phyloP scores from a whole-genome alignment of 495 filamentous ascomycete genomes.

The Neurospora tetraspora region DNA sequence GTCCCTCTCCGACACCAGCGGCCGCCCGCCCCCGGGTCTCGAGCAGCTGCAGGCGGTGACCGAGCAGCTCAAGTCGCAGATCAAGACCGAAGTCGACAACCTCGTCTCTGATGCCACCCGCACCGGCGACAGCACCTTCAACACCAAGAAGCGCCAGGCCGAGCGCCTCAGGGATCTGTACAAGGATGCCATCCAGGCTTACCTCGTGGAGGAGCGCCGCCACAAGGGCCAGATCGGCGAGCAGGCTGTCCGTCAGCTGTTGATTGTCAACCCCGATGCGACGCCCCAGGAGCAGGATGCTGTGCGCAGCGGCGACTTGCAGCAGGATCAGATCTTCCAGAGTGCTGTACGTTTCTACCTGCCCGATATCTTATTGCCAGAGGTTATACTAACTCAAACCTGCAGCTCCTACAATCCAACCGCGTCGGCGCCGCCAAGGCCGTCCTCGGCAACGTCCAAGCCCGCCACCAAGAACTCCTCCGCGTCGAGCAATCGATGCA shows the following conservation, averaged over 20 bases:
- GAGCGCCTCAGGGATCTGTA: constrained; percentile 55
- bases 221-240: constrained; percentile 57
- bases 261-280: constrained; percentile 66
- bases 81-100: constrained; percentile 57
- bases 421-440: constrained; percentile 53
- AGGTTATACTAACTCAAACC: not conserved
- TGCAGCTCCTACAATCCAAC: constrained; percentile 54
- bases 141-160: constrained; percentile 52
- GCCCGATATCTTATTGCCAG: not conserved
- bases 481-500: constrained; percentile 58
- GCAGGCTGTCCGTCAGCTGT: constrained; percentile 63
- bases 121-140: constrained; percentile 41
- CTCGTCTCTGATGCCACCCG: constrained; percentile 53
- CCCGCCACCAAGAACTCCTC: constrained; percentile 67
- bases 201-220: constrained; percentile 52
- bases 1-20: constrained; percentile 44
- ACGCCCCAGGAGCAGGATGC: constrained; percentile 52
- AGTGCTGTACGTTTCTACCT: constrained; percentile 46
- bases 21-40: constrained; percentile 36
- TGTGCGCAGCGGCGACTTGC: constrained; percentile 58
- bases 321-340: constrained; percentile 67
- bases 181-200: constrained; percentile 51
- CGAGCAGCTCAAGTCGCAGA: constrained; percentile 45
- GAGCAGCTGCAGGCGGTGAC: constrained; percentile 54
- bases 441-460: constrained; percentile 60